Evolutionary conservation across 2,329 filamentous ascomycete genomes (phyloP).

Genomic region (Xylaria sp.): DNA sequence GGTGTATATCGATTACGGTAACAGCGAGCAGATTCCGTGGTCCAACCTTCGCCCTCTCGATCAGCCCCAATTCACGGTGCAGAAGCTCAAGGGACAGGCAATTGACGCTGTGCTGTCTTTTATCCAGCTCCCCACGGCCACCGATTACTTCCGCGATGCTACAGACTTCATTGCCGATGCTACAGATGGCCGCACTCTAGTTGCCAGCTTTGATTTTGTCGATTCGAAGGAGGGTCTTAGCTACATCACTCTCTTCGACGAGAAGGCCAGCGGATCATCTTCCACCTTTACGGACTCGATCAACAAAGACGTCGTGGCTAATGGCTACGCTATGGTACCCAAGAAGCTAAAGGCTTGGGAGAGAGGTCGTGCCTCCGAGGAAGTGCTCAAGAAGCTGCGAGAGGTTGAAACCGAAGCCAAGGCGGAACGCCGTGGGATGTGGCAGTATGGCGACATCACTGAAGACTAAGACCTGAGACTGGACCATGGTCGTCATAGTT

Average conservation of each 20-base stretch:
- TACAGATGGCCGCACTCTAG: constrained; percentile 79
- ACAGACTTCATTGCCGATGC: constrained; percentile 78
- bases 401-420: constrained; percentile 83
- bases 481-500: neutral
- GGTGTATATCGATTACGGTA: constrained; percentile 95
- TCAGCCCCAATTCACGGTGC: constrained; percentile 78
- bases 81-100: constrained; percentile 88
- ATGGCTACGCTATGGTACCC: constrained; percentile 90
- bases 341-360: constrained; percentile 94
- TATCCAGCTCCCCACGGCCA: constrained; percentile 83
- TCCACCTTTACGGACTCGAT: constrained; percentile 77
- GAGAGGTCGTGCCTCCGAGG: constrained; percentile 72
- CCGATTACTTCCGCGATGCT: constrained; percentile 86
- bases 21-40: constrained; percentile 90
- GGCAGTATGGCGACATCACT: constrained; percentile 97
- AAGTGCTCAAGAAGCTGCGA: constrained; percentile 76
- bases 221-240: constrained; percentile 81
- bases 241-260: constrained; percentile 89
- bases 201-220: constrained; percentile 89
- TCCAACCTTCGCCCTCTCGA: constrained; percentile 81
- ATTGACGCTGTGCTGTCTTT: constrained; percentile 87
- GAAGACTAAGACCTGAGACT: constrained; percentile 71
- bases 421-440: constrained; percentile 84
- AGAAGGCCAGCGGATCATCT: constrained; percentile 63
- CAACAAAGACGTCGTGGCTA: constrained; percentile 85